These are phyloP conservation scores for Wickerhamomyces sp. DNA, from an alignment of 1,139 yeast genomes.

Conservation along the genomic window DNA sequence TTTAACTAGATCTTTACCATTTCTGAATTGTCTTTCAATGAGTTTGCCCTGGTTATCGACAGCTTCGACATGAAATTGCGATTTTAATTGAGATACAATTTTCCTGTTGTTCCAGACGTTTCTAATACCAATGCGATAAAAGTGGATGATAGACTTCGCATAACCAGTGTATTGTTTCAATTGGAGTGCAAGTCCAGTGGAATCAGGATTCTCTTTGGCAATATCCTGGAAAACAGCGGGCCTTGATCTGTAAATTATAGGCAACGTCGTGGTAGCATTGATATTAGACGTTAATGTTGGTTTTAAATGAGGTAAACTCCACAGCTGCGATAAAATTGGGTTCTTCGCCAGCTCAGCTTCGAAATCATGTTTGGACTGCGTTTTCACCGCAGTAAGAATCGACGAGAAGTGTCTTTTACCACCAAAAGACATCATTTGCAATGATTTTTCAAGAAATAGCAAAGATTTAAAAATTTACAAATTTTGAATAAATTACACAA, in stretches of 20 bases:
- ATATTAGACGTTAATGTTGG: constrained; percentile 8
- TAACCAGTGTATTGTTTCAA: constrained; percentile 35
- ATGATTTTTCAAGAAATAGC: neutral
- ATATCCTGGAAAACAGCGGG: constrained; percentile 31
- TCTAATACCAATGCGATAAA: constrained; percentile 49
- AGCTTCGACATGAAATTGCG: constrained; percentile 18
- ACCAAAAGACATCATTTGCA: neutral
- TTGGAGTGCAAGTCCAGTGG: constrained; percentile 25
- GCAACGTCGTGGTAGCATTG: constrained; percentile 39
- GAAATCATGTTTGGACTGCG: neutral
- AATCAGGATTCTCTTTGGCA: constrained; percentile 22
- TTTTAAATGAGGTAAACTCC: constrained; percentile 3
- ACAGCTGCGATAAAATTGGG: constrained; percentile 3
- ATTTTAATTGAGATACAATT: constrained; percentile 24
- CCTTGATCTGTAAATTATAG: constrained; percentile 33
- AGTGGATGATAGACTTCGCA: constrained; percentile 38
- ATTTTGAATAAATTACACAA: neutral
- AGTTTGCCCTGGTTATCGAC: constrained; percentile 24
- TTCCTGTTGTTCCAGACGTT: constrained; percentile 46
- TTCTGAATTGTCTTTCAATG: constrained; percentile 20
- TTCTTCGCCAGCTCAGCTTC: constrained; percentile 1
- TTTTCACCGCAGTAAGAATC: neutral
- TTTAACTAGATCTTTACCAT: constrained; percentile 18
- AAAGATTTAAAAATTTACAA: too few relatives aligned
- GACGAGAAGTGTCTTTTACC: neutral